These are phyloP conservation scores for Karstenula rhodostoma DNA, from an alignment of 2,329 filamentous ascomycete genomes.

Conservation along the genomic window DNA sequence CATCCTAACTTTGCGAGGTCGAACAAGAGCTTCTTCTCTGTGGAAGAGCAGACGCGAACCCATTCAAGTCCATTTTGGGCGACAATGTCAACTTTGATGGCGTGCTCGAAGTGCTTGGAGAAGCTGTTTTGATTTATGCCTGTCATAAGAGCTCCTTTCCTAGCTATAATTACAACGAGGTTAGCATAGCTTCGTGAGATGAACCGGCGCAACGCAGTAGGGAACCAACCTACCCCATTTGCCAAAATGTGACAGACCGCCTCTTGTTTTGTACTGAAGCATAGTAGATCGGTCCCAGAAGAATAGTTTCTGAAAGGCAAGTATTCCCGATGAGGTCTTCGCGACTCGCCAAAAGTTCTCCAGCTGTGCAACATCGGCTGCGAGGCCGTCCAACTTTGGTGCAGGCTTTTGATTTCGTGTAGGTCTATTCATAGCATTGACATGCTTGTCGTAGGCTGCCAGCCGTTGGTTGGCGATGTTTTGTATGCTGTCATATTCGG, in stretches of 20 bases:
- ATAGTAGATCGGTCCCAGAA: background rate
- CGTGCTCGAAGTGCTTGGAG: background rate
- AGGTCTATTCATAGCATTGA: background rate
- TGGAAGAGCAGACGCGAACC: conserved; percentile 73
- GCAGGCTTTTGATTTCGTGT: background rate
- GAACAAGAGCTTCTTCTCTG: conserved; percentile 70
- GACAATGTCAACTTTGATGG: conserved; percentile 66
- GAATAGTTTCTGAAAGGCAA: background rate
- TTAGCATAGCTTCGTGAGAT: background rate
- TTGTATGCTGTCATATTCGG: background rate
- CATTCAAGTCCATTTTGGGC: conserved; percentile 69
- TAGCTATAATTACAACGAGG: background rate
- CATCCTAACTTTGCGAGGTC: conserved; percentile 73
- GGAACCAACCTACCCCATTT: background rate
- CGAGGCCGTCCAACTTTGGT: background rate
- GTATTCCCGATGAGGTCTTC: background rate
- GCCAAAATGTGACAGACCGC: background rate
- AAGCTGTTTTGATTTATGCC: background rate
- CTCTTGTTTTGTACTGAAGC: background rate
- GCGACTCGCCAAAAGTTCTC: background rate
- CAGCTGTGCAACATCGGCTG: background rate
- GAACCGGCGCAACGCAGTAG: background rate
- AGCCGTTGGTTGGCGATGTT: background rate
- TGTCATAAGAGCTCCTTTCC: background rate
- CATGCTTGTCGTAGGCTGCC: background rate